Percentiles rank a stretch among this genome's conserved stretches.
Evolutionary conservation across 306 rosid genomes (phyloP).

Genomic region (Dalbergia oliveri): DNA sequence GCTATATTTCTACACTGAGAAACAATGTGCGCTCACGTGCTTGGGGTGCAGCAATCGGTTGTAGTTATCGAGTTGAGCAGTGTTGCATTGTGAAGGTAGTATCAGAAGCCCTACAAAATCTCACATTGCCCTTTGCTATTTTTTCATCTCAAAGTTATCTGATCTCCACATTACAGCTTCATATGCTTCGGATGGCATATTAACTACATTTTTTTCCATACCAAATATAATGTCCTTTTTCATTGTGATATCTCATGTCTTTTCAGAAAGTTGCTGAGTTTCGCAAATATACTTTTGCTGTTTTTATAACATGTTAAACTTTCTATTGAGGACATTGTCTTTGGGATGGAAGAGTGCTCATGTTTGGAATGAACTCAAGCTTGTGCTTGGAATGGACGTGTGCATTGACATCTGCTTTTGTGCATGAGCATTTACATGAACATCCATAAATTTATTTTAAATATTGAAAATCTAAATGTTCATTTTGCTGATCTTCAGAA

Average conservation of each 20-base stretch:
- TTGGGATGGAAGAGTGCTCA: slow-evolving; percentile 24
- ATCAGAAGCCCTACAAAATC: slow-evolving; percentile 30
- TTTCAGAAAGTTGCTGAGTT: slow-evolving; percentile 28
- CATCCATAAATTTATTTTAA: slow-evolving; percentile 20
- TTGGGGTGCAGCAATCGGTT: slow-evolving; percentile 98
- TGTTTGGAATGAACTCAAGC: no score
- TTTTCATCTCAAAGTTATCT: slow-evolving; percentile 7
- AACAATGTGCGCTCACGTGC: slow-evolving; percentile 97
- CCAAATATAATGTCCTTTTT: slow-evolving; percentile 14
- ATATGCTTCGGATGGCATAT: slow-evolving; percentile 27
- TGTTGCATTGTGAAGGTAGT: slow-evolving; percentile 96
- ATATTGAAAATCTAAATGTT: slow-evolving; percentile 39
- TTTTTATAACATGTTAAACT: slow-evolving; percentile 16
- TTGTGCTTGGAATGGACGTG: slow-evolving; percentile 14
- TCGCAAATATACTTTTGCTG: slow-evolving; percentile 13
- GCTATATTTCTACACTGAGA: slow-evolving; percentile 89
- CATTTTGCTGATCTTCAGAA: slow-evolving; percentile 62
- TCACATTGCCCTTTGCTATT: slow-evolving; percentile 16
- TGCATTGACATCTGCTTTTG: background rate
- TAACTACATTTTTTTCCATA: slow-evolving; percentile 5
- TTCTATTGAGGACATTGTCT: background rate
- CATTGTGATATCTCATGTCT: background rate
- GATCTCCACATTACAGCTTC: slow-evolving; percentile 26
- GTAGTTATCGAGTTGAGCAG: slow-evolving; percentile 87
- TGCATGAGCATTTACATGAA: slow-evolving; percentile 10